Percentiles rank a stretch among this genome's conserved stretches.
Evolutionary conservation across 140 eudicot genomes (phyloP).

Genomic region (Senecio squalidus): DNA sequence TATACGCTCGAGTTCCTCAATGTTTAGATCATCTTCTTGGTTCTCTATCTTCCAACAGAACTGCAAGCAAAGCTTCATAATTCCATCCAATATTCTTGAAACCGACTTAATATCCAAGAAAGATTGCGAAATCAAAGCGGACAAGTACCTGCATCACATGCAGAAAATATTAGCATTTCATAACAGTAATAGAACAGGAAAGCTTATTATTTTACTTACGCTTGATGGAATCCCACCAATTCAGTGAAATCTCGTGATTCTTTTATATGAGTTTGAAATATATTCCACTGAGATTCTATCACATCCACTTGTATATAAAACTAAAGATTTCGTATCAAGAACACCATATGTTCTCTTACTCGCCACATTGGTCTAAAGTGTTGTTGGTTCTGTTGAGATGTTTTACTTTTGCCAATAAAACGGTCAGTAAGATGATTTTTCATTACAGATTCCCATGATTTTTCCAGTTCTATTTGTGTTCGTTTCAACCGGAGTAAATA

Average conservation of each 20-base stretch:
- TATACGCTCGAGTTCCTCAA: too few species aligned
- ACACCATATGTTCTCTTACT: constrained; percentile 94
- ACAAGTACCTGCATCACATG: too few species aligned
- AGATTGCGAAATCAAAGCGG: too few species aligned
- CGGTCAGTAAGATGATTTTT: constrained; percentile 46
- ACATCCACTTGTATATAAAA: constrained; percentile 94
- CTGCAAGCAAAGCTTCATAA: too few species aligned
- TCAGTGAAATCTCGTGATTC: constrained; percentile 80
- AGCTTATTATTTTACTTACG: constrained; percentile 61
- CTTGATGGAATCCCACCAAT: constrained; percentile 79
- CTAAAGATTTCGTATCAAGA: constrained; percentile 82
- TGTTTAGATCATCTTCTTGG: too few species aligned
- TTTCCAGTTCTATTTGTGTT: constrained; percentile 89
- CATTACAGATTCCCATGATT: constrained; percentile 93
- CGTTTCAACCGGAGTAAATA: constrained; percentile 82
- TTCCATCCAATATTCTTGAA: too few species aligned
- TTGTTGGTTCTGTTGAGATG: constrained; percentile 58
- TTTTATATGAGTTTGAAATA: constrained; percentile 66
- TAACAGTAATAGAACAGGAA: too few species aligned
- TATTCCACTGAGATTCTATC: constrained; percentile 94
- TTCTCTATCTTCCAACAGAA: too few species aligned
- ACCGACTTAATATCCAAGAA: too few species aligned
- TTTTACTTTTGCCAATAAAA: constrained; percentile 20
- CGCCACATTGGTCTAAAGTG: constrained; percentile 47
- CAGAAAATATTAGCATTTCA: too few species aligned